Conservation (phyloP, 129 eudicot genomes). For the Apium graveolens region DNA sequence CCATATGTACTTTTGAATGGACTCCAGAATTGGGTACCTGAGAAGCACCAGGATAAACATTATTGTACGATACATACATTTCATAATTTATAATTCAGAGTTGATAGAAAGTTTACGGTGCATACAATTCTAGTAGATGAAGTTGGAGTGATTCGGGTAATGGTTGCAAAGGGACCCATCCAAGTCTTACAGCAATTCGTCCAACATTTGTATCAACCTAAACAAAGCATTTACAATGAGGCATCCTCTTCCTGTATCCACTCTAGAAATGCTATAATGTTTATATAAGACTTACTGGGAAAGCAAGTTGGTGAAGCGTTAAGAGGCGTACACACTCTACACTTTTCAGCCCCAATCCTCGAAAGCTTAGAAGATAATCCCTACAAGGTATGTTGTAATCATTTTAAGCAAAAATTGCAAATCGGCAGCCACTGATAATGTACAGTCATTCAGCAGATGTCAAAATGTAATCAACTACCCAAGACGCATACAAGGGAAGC, state of each 20-base stretch:
- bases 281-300: constrained; percentile 61
- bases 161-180: constrained; percentile 99
- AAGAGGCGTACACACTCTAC: constrained; percentile 96
- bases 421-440: not conserved
- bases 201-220: constrained; percentile 98
- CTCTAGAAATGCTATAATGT: not conserved
- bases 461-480: not conserved
- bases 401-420: not conserved
- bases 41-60: constrained; percentile 13
- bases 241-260: not conserved
- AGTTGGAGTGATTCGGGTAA: constrained; percentile 84
- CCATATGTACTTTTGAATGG: constrained; percentile 92
- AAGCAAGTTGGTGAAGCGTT: constrained; percentile 95
- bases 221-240: constrained; percentile 6
- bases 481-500: not conserved
- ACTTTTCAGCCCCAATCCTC: constrained; percentile 92
- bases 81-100: not conserved
- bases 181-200: constrained; percentile 89
- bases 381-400: constrained; percentile 26
- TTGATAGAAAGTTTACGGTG: constrained; percentile 2
- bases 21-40: constrained; percentile 89
- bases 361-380: constrained; percentile 72
- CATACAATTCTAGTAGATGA: constrained; percentile 88
- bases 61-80: not conserved
- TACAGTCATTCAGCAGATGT: not conserved